phyloP scores from a whole-genome alignment of 2,329 filamentous ascomycete species.

The Aspergillus niger region DNA sequence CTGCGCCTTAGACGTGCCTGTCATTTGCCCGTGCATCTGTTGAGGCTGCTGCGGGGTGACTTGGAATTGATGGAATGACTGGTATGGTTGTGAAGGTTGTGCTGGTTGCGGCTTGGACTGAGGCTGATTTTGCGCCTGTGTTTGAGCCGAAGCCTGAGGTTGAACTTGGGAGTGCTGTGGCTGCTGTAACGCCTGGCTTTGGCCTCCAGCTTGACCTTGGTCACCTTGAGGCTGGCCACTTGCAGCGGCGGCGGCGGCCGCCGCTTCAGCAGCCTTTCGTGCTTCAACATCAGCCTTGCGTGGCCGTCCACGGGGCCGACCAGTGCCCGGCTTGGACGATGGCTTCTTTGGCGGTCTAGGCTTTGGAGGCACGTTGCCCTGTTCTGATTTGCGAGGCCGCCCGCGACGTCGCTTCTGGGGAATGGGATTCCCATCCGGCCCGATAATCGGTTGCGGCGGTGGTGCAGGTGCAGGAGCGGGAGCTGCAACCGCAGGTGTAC shows the following conservation, averaged over 20 bases:
- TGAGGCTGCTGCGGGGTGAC: background rate
- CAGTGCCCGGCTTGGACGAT: slow-evolving; percentile 28
- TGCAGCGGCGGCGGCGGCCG: slow-evolving; percentile 14
- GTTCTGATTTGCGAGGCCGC: slow-evolving; percentile 28
- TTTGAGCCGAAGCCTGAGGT: background rate
- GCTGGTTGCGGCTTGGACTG: background rate
- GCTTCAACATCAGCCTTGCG: slow-evolving; percentile 37
- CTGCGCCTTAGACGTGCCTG: background rate
- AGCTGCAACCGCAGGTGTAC: background rate
- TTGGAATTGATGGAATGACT: slow-evolving; percentile 6
- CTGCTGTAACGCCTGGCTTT: background rate
- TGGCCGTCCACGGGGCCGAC: slow-evolving; percentile 37
- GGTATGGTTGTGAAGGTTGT: background rate
- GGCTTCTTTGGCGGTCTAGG: slow-evolving; percentile 28
- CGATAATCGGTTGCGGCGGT: slow-evolving; percentile 10
- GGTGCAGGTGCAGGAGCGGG: slow-evolving; percentile 4
- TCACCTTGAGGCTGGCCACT: slow-evolving; percentile 6
- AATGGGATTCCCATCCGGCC: slow-evolving; percentile 22
- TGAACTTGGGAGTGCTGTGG: slow-evolving; percentile 3
- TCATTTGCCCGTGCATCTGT: background rate
- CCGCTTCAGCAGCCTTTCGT: slow-evolving; percentile 27
- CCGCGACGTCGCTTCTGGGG: slow-evolving; percentile 27
- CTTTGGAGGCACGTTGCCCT: slow-evolving; percentile 20
- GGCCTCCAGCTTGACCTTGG: background rate
- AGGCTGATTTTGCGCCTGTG: slow-evolving; percentile 6